Conservation (phyloP, 441 rosid species). For the Erysimum cheiri region DNA sequence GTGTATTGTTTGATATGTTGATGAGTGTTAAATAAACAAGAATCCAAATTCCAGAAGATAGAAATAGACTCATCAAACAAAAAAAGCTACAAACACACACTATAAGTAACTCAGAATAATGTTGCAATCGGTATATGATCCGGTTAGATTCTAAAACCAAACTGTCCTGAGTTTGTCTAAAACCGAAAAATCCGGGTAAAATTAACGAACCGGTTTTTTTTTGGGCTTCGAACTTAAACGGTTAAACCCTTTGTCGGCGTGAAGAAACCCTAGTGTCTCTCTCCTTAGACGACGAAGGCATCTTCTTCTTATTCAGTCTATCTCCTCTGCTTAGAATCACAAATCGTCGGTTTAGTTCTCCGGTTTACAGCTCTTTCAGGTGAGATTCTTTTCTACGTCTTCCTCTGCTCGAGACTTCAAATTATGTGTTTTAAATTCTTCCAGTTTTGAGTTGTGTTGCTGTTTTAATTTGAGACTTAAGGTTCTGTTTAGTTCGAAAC, state of each 20-base stretch:
- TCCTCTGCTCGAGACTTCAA: neutral
- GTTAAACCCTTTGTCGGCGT: no score
- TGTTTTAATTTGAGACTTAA: neutral
- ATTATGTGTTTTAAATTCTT: neutral
- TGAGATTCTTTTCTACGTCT: neutral
- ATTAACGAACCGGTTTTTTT: constrained; percentile 6
- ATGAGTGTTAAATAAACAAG: constrained; percentile 24
- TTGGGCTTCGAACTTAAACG: no score
- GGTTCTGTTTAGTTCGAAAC: neutral
- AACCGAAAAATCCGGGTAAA: neutral
- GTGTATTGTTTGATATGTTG: constrained; percentile 39
- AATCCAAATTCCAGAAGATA: neutral
- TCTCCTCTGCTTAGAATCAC: neutral
- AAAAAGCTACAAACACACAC: no score
- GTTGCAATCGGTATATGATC: neutral
- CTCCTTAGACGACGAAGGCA: constrained; percentile 6
- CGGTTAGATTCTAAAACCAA: neutral
- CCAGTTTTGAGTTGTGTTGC: neutral
- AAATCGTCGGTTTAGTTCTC: neutral
- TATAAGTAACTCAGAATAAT: no score
- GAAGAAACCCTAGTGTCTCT: constrained; percentile 29
- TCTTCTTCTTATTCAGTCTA: constrained; percentile 13
- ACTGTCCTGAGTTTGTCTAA: neutral
- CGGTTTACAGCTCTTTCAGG: neutral
- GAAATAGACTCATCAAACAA: neutral